Evolutionary conservation across 495 filamentous ascomycete genomes (phyloP), one percentile per base, ranked within the genome.

Genomic region (Xylaria castorea): DNA sequence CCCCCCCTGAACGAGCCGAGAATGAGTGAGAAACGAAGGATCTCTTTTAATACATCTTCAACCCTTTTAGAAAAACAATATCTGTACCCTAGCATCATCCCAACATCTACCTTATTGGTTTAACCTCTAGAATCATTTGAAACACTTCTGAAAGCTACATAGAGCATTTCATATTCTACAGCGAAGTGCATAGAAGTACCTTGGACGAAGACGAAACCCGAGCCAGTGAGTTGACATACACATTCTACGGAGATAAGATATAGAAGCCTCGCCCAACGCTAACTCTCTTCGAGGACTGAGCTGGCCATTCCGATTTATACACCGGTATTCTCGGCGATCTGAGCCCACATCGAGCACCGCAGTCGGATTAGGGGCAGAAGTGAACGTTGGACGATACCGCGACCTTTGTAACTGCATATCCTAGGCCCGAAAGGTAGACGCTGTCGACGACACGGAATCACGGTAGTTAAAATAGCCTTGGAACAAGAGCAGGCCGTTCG

Each of bases 11-110:
- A 42, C n/a, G 32, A 32, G 68, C 32, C 34, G 60, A 36, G 53
- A 18, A 34, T 36, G 27, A 62, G 61, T 46, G 57, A 53, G 18
- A 71, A 42, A 32, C 12, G 62, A 65, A 55, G 22, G 34, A 44
- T 51, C 60, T 65, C 60, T 65, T 27, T 55, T 9, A 58, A 42
- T 48, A 32, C 27, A 63, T 64, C n/a, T 48, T 63, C 55, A 68
- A 62, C 27, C 12, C 22, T 61, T 32, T 14, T 44, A 27, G 42
- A 70, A 61, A 50, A 1, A 60, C 40, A 53, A 34, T 16, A 22
- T 38, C 25, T 53, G 30, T 38, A 32, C n/a, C 20, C 8, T 61
- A 38, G 20, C 9, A 57, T 27, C 1, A 57, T 51, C 6, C n/a
- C 8, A 11, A 22, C 48, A 22, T 22, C n/a, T 51, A 8, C n/a